A percentile compares a stretch with the other conserved stretches of the same genome.
These are phyloP conservation scores for Phylloporus scabripes DNA, from an alignment of 768 basidiomycete species.

Conservation along the genomic window DNA sequence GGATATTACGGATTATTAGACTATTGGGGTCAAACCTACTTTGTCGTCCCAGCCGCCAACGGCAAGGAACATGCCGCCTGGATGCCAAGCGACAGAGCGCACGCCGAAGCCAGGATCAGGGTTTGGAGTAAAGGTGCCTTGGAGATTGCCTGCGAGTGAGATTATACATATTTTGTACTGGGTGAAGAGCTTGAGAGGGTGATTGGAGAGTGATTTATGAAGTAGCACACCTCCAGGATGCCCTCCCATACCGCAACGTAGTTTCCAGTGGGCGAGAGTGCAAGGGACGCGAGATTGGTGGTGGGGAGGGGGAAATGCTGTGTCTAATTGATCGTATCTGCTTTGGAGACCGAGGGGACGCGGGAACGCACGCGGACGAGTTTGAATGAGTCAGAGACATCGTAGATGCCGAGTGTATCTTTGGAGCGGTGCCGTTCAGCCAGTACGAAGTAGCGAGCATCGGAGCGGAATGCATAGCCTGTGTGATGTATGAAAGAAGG, in stretches of 20 bases:
- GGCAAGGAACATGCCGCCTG: slow-evolving; percentile 74
- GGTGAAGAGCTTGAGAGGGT: not conserved
- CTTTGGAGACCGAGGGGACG: slow-evolving; percentile 5
- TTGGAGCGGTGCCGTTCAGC: slow-evolving; percentile 89
- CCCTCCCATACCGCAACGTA: slow-evolving; percentile 81
- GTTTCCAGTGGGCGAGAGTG: slow-evolving; percentile 72
- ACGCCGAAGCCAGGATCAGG: slow-evolving; percentile 84
- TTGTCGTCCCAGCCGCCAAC: slow-evolving; percentile 89
- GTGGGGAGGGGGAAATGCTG: slow-evolving; percentile 87
- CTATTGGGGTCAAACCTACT: slow-evolving; percentile 33
- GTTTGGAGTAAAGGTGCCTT: slow-evolving; percentile 64
- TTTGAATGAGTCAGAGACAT: slow-evolving; percentile 61
- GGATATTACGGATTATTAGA: not conserved
- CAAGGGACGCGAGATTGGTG: slow-evolving; percentile 59
- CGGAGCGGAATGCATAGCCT: slow-evolving; percentile 77
- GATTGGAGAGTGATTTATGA: not conserved
- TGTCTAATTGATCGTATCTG: slow-evolving; percentile 16
- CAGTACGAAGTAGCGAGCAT: slow-evolving; percentile 78
- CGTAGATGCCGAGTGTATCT: slow-evolving; percentile 84
- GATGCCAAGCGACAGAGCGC: slow-evolving; percentile 78
- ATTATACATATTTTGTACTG: slow-evolving; percentile 77
- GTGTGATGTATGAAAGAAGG: not conserved
- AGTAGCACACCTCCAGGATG: slow-evolving; percentile 63
- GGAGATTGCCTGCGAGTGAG: slow-evolving; percentile 56
- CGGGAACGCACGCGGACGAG: slow-evolving; percentile 53